phyloP scores from a whole-genome alignment of 306 rosid species.

The Trifolium subterraneum region DNA sequence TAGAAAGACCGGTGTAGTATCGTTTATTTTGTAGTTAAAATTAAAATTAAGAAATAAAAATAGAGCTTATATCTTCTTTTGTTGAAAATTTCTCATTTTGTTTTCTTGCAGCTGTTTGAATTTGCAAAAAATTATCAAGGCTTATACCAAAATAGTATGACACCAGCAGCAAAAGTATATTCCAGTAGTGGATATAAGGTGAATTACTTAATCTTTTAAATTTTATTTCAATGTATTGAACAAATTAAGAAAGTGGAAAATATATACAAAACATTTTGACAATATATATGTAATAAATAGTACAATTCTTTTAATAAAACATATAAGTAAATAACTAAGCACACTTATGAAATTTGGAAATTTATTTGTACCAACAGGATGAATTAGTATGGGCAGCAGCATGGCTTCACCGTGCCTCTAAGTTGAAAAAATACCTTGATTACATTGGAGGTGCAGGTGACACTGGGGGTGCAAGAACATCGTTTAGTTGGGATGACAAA shows the following conservation, averaged over 20 bases:
- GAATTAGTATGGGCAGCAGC: conserved; percentile 74
- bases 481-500: conserved; percentile 74
- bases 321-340: background rate
- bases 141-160: conserved; percentile 51
- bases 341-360: background rate
- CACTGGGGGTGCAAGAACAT: conserved; percentile 52
- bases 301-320: background rate
- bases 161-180: conserved; percentile 41
- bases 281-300: no score
- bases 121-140: conserved; percentile 51
- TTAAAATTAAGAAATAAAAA: background rate
- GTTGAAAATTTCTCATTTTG: background rate
- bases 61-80: background rate
- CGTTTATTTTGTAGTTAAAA: background rate
- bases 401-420: conserved; percentile 66
- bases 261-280: no score
- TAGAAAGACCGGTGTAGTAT: background rate
- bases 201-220: background rate
- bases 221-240: background rate
- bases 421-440: conserved; percentile 42
- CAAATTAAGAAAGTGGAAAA: background rate
- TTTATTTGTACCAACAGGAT: conserved; percentile 45
- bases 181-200: conserved; percentile 74
- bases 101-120: conserved; percentile 51
- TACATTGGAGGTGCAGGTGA: conserved; percentile 23